A percentile compares a stretch with the other conserved stretches of the same genome.
These are phyloP conservation scores for Cutaneotrichosporon daszewskae DNA, from an alignment of 1,284 basidiomycete species.

Conservation along the genomic window DNA sequence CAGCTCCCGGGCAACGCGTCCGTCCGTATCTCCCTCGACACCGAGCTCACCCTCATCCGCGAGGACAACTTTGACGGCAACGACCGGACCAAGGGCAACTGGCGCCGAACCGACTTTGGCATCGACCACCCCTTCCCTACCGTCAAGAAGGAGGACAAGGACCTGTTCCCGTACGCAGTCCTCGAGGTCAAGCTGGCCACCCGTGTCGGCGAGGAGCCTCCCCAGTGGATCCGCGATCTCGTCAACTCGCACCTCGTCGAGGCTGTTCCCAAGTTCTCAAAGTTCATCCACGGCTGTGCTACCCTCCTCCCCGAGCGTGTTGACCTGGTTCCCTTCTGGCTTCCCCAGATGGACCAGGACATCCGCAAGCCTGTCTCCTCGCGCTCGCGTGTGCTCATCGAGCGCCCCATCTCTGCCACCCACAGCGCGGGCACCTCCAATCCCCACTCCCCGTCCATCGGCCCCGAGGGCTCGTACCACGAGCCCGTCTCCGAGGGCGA, in stretches of 20 bases:
- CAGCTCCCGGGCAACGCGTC: constrained; percentile 96
- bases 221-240: constrained; percentile 91
- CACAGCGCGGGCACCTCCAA: constrained; percentile 47
- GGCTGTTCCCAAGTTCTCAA: constrained; percentile 77
- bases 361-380: constrained; percentile 82
- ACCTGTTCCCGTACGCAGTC: constrained; percentile 86
- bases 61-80: constrained; percentile 96
- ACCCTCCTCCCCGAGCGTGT: constrained; percentile 88
- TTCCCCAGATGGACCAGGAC: constrained; percentile 78
- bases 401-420: constrained; percentile 56
- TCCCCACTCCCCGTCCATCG: constrained; percentile 24
- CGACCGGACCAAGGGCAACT: constrained; percentile 74
- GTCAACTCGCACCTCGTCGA: constrained; percentile 92
- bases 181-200: constrained; percentile 97
- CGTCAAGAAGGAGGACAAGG: constrained; percentile 72
- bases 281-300: constrained; percentile 95
- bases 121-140: constrained; percentile 87
- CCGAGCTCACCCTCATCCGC: constrained; percentile 85
- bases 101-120: constrained; percentile 89
- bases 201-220: constrained; percentile 91
- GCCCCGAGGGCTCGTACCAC: constrained; percentile 57
- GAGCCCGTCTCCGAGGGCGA: constrained; percentile 87
- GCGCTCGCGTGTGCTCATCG: constrained; percentile 60
- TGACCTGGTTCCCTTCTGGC: constrained; percentile 98
- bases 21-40: constrained; percentile 96